Conservation (phyloP, 2,329 filamentous ascomycete genomes). For the Xylaria arbuscula region DNA sequence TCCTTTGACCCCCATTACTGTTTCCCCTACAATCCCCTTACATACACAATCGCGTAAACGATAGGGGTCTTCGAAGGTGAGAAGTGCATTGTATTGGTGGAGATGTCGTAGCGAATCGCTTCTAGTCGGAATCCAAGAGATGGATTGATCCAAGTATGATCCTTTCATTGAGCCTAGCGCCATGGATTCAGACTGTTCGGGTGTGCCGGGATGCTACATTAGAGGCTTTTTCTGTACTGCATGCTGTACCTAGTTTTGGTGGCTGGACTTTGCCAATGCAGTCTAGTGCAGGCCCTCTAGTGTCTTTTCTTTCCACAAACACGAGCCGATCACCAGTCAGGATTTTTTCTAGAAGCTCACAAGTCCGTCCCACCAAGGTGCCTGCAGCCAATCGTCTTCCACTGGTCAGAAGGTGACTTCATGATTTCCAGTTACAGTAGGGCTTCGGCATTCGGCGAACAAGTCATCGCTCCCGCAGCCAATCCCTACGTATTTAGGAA, state of each 20-base stretch:
- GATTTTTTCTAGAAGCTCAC: conserved; percentile 29
- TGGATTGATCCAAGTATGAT: neutral
- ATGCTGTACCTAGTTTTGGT: neutral
- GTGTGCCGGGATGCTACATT: conserved; percentile 7
- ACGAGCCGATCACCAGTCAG: conserved; percentile 21
- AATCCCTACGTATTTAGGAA: conserved; percentile 18
- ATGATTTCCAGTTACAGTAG: conserved; percentile 23
- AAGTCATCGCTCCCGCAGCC: conserved; percentile 24
- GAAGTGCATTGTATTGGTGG: neutral
- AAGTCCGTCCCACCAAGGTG: conserved; percentile 22
- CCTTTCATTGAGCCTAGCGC: conserved; percentile 12
- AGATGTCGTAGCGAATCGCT: neutral
- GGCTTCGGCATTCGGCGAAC: conserved; percentile 30
- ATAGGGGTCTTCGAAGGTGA: neutral
- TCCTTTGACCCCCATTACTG: neutral
- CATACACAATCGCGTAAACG: neutral
- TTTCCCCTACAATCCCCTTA: neutral
- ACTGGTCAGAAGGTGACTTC: conserved; percentile 22
- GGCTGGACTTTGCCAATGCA: conserved; percentile 25
- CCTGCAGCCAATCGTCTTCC: conserved; percentile 24
- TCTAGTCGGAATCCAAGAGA: neutral
- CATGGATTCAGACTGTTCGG: conserved; percentile 4
- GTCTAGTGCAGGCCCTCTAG: conserved; percentile 12
- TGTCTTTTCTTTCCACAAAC: neutral
- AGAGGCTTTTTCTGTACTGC: conserved; percentile 3